Evolutionary conservation across 225 moss, liverwort and hornwort species (phyloP).

Genomic region (Pseudisothecium myosuroides): DNA sequence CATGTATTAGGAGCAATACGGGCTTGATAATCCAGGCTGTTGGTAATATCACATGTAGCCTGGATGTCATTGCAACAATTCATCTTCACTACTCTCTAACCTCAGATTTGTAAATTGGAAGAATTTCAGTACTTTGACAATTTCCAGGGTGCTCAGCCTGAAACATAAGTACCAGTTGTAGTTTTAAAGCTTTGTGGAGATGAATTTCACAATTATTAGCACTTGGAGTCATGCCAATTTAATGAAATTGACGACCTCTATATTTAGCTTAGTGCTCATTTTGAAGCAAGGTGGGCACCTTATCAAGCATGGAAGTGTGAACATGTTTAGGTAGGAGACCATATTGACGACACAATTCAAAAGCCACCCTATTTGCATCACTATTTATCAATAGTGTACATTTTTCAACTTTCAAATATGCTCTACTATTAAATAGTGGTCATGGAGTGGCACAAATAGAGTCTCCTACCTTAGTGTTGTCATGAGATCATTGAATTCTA

Average conservation of each 20-base stretch:
- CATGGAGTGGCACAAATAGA: neutral
- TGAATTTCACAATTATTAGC: neutral
- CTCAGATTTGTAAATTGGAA: neutral
- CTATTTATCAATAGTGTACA: neutral
- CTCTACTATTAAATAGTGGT: neutral
- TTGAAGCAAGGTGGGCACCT: neutral
- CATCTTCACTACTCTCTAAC: neutral
- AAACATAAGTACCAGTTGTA: neutral
- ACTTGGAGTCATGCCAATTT: neutral
- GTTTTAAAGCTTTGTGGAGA: neutral
- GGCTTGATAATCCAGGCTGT: neutral
- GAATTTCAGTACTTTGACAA: neutral
- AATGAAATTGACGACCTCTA: neutral
- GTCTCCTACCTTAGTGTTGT: neutral
- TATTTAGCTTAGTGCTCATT: neutral
- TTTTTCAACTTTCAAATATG: neutral
- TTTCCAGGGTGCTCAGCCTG: neutral
- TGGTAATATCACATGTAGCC: too few relatives aligned
- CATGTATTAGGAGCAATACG: neutral
- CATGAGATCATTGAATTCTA: too few relatives aligned
- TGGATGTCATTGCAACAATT: neutral
- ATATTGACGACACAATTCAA: neutral
- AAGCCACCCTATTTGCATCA: neutral
- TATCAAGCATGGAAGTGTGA: neutral
- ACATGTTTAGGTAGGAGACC: neutral